These are phyloP conservation scores for Pyricularia grisea DNA, from an alignment of 2,329 filamentous ascomycete genomes.

Conservation along the genomic window DNA sequence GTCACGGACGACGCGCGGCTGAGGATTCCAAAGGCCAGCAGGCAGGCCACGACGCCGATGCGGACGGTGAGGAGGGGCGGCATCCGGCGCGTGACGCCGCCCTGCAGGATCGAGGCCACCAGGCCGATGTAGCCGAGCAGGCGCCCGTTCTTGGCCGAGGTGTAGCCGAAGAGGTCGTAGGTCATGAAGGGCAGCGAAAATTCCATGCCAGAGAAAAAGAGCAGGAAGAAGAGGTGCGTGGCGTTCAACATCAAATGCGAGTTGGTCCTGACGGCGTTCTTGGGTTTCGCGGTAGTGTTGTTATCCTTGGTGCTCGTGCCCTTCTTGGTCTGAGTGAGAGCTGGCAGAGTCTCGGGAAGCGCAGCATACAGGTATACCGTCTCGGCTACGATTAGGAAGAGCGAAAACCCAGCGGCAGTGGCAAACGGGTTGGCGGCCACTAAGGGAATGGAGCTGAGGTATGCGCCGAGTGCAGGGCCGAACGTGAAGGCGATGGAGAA, in stretches of 20 bases:
- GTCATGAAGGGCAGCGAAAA: conserved; percentile 97
- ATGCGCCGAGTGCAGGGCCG: conserved; percentile 85
- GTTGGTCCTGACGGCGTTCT: conserved; percentile 54
- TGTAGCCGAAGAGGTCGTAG: conserved; percentile 82
- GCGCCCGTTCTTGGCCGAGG: conserved; percentile 69
- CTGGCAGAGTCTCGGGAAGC: conserved; percentile 79
- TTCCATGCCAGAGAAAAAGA: conserved; percentile 98
- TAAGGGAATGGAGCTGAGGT: conserved; percentile 65
- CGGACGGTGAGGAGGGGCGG: conserved; percentile 74
- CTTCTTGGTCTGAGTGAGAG: conserved; percentile 28
- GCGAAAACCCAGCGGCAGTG: conserved; percentile 78
- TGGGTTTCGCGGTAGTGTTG: background rate
- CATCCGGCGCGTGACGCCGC: conserved; percentile 77
- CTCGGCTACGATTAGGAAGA: conserved; percentile 77
- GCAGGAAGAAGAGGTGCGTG: conserved; percentile 81
- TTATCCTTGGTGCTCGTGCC: conserved; percentile 12
- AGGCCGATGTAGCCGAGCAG: conserved; percentile 88
- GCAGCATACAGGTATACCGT: conserved; percentile 77
- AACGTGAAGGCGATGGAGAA: conserved; percentile 98
- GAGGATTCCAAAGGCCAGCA: conserved; percentile 72
- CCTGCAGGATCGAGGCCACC: conserved; percentile 85
- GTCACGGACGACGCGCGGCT: conserved; percentile 56
- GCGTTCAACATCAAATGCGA: conserved; percentile 74
- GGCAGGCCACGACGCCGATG: conserved; percentile 67
- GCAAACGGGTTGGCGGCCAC: conserved; percentile 90